These are phyloP conservation scores for Purpureocillium lavendulum DNA, from an alignment of 2,329 filamentous ascomycete genomes.

Conservation along the genomic window DNA sequence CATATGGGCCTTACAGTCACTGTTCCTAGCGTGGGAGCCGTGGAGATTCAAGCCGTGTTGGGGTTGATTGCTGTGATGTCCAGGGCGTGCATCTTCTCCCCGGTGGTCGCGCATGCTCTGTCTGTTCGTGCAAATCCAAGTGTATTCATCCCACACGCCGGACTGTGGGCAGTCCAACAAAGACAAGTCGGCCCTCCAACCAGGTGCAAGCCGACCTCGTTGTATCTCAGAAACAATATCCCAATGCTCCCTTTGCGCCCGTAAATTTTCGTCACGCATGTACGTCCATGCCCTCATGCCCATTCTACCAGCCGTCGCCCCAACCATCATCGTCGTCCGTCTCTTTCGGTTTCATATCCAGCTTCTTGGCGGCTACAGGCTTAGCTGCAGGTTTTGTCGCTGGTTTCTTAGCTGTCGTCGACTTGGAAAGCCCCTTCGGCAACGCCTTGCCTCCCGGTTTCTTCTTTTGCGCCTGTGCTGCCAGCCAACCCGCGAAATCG, in stretches of 20 bases:
- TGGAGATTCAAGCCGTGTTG: too few relatives aligned
- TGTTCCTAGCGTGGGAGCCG: too few relatives aligned
- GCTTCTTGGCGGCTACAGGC: conserved; percentile 50
- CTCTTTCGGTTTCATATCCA: conserved; percentile 59
- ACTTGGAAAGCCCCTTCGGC: conserved; percentile 75
- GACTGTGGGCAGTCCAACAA: too few relatives aligned
- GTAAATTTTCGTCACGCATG: neutral
- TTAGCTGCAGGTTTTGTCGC: conserved; percentile 33
- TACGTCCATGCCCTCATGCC: too few relatives aligned
- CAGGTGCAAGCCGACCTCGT: neutral
- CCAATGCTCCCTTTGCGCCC: neutral
- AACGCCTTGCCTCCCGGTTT: conserved; percentile 61
- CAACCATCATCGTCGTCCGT: conserved; percentile 53
- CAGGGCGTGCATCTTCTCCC: too few relatives aligned
- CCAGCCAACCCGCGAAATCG: conserved; percentile 92
- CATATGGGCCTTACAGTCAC: too few relatives aligned
- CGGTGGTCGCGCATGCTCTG: too few relatives aligned
- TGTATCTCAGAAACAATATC: neutral
- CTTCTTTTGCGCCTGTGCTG: conserved; percentile 75
- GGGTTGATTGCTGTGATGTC: too few relatives aligned
- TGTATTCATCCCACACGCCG: too few relatives aligned
- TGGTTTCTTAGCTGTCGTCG: conserved; percentile 33
- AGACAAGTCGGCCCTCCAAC: too few relatives aligned
- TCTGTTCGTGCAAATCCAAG: too few relatives aligned
- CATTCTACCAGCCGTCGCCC: conserved; percentile 53